Evolutionary conservation across 257 asterid genomes (phyloP), one percentile per base, ranked within the genome.

Genomic region (Misopates orontium): DNA sequence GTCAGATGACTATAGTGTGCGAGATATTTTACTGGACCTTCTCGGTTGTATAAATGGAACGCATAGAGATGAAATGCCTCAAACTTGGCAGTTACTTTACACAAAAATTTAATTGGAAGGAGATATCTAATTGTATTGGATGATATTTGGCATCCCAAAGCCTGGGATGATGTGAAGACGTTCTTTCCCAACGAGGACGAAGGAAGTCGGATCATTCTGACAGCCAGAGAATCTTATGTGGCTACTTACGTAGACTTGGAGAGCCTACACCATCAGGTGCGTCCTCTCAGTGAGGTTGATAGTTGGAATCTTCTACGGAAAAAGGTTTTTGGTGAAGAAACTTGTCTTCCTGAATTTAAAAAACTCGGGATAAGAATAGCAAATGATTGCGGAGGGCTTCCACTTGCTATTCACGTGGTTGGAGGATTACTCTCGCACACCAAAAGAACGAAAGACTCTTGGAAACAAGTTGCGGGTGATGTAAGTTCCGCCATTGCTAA

Each of bases 271-370:
- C 55, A 49, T 10, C 55, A 49, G 11, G 21, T 49, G 55, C 8
- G 10, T 49, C 55, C 17, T 20, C 55, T 49, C 8, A 49, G 11
- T 23, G 11, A 5, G 55, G 22, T 49, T 49, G 22, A 49, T 1
- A n/a, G 55, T n/a, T 49, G 55, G 55, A 49, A 49, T 7, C 21
- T 49, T n/a, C 55, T 49, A 0, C 6, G 55, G 5, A 10, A n/a
- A 49, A 49, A 20, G 23, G 11, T 49, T 18, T 49, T 49, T 49
- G 55, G 55, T 8, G 55, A 16, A 49, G 55, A n/a, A 20, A 3
- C 19, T n/a, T 49, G 12, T 10, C 55, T 23, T 2, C 23, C 22
- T 1, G 77, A 76, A 61, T 50, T 20, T 21, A 28, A 36, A 36
- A 10, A 36, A 36, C 8, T 36, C 11, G 42, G 42, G 42, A 36